Evolutionary conservation across 225 moss, liverwort and hornwort species (phyloP).

Genomic region (Straminergon stramineum): DNA sequence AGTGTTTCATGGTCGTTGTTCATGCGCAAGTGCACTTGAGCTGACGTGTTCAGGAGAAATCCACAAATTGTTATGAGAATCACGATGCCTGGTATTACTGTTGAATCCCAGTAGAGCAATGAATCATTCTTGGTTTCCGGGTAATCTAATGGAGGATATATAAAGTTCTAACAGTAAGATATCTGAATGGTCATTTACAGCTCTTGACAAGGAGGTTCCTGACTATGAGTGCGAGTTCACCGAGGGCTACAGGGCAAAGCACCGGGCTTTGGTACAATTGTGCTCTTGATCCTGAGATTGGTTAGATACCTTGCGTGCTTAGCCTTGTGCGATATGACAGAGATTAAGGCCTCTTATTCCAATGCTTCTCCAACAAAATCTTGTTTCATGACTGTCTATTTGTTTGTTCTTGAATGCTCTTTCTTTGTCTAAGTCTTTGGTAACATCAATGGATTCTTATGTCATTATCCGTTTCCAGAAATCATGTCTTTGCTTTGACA

Average conservation of each 20-base stretch:
- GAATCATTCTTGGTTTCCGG: background rate
- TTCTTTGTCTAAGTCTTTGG: background rate
- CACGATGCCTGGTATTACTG: background rate
- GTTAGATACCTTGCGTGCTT: background rate
- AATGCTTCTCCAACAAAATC: background rate
- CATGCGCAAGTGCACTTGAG: background rate
- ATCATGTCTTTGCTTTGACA: background rate
- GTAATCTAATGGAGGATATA: background rate
- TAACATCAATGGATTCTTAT: background rate
- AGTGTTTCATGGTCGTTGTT: background rate
- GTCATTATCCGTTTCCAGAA: background rate
- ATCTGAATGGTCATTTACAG: slow-evolving; percentile 13
- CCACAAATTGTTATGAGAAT: background rate
- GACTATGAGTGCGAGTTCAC: slow-evolving; percentile 77
- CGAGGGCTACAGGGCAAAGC: slow-evolving; percentile 52
- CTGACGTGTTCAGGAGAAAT: background rate
- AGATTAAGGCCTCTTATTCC: background rate
- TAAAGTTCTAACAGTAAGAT: background rate
- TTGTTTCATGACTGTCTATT: background rate
- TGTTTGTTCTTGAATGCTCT: background rate
- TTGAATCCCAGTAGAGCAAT: background rate
- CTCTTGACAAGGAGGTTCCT: slow-evolving; percentile 65
- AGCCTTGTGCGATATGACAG: background rate
- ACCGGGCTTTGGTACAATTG: slow-evolving; percentile 43
- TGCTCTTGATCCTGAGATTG: background rate